Percentiles rank a stretch among this genome's conserved stretches.
These are phyloP conservation scores for Isabelozyma gotoi DNA, from an alignment of 805 yeast species.

Conservation along the genomic window DNA sequence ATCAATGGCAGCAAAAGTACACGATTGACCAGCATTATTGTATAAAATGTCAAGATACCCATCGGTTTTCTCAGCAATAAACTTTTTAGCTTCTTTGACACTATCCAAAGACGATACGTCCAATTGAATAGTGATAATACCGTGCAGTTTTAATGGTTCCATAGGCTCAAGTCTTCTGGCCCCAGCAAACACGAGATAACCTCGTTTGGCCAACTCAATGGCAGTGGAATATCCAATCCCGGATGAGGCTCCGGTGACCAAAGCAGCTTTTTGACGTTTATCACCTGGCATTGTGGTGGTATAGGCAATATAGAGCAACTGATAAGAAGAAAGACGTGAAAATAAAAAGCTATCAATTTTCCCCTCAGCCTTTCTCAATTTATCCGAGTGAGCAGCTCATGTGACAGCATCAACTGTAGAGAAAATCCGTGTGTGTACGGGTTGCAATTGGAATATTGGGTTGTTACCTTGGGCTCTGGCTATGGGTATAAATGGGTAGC, in stretches of 20 bases:
- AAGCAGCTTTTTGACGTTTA: slow-evolving; percentile 39
- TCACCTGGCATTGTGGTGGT: background rate
- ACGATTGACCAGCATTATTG: slow-evolving; percentile 79
- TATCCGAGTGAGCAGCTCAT: too few relatives aligned
- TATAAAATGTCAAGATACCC: slow-evolving; percentile 58
- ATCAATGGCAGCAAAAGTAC: slow-evolving; percentile 70
- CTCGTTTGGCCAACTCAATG: slow-evolving; percentile 48
- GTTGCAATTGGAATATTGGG: too few relatives aligned
- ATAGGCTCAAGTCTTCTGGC: slow-evolving; percentile 68
- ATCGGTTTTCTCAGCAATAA: slow-evolving; percentile 42
- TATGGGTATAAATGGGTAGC: too few relatives aligned
- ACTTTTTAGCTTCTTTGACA: slow-evolving; percentile 42
- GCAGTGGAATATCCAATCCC: slow-evolving; percentile 56
- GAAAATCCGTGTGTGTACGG: too few relatives aligned
- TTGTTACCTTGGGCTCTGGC: too few relatives aligned
- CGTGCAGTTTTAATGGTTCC: slow-evolving; percentile 46
- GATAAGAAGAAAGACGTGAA: background rate
- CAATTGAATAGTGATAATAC: slow-evolving; percentile 47
- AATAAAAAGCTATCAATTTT: background rate
- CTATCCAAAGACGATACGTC: slow-evolving; percentile 59
- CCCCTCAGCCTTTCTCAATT: background rate
- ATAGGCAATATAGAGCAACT: background rate
- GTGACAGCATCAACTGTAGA: too few relatives aligned
- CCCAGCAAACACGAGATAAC: slow-evolving; percentile 67
- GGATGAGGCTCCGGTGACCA: slow-evolving; percentile 58